Conservation (phyloP, 2,329 filamentous ascomycete genomes). For the Diaporthe sp. region DNA sequence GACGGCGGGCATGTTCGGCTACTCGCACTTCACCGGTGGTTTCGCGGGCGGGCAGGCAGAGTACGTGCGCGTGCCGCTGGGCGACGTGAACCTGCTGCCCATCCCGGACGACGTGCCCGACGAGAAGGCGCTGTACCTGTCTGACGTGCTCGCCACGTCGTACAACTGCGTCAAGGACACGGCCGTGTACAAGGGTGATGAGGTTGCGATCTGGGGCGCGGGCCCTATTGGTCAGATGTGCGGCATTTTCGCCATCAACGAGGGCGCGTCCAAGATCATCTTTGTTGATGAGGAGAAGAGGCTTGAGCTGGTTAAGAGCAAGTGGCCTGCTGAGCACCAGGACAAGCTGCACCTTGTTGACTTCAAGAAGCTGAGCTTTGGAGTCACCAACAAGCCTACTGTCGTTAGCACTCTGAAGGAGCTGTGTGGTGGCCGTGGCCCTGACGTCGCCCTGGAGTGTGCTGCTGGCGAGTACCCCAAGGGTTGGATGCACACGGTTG, state of each 20-base stretch:
- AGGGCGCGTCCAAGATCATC: conserved; percentile 82
- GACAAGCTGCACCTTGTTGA: conserved; percentile 76
- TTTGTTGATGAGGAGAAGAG: conserved; percentile 82
- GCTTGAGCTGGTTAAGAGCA: conserved; percentile 75
- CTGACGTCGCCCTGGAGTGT: conserved; percentile 80
- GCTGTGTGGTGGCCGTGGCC: conserved; percentile 77
- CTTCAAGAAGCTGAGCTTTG: conserved; percentile 70
- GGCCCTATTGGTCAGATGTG: conserved; percentile 90
- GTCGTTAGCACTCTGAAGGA: conserved; percentile 82
- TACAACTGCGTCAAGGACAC: conserved; percentile 90
- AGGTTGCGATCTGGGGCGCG: conserved; percentile 87
- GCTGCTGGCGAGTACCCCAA: conserved; percentile 73
- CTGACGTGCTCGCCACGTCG: conserved; percentile 82
- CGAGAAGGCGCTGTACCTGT: conserved; percentile 85
- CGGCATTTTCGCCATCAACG: conserved; percentile 79
- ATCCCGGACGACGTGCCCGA: conserved; percentile 85
- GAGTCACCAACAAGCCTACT: conserved; percentile 69
- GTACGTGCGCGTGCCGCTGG: conserved; percentile 85
- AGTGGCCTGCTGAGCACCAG: conserved; percentile 62
- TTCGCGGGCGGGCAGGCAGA: conserved; percentile 91
- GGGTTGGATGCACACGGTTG: conserved; percentile 70
- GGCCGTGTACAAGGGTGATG: conserved; percentile 80
- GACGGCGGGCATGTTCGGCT: conserved; percentile 81
- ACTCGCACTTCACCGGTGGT: conserved; percentile 84
- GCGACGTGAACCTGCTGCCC: conserved; percentile 83